phyloP scores from a whole-genome alignment of 2,329 filamentous ascomycete genomes.

The Phaeosphaeriaceae sp. region DNA sequence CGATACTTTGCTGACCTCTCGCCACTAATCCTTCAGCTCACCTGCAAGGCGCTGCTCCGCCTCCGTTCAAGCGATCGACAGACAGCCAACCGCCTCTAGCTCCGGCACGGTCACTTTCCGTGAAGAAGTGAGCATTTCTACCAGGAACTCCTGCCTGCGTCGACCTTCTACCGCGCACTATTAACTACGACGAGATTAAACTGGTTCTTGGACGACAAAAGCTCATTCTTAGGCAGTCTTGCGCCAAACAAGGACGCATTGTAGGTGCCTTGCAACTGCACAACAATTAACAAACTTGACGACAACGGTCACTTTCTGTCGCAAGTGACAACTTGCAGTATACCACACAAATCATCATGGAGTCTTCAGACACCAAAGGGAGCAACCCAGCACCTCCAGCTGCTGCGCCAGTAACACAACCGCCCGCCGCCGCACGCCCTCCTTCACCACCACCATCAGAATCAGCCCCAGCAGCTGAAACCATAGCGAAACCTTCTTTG shows the following conservation, averaged over 20 bases:
- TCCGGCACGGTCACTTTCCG: slow-evolving; percentile 27
- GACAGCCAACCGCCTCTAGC: slow-evolving; percentile 20
- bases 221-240: background rate
- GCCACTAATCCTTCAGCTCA: slow-evolving; percentile 10
- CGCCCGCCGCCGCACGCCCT: slow-evolving; percentile 20
- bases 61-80: slow-evolving; percentile 19
- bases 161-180: background rate
- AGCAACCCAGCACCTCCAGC: slow-evolving; percentile 14
- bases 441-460: slow-evolving; percentile 37
- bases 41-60: slow-evolving; percentile 17
- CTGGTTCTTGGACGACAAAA: background rate
- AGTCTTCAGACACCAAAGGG: slow-evolving; percentile 20
- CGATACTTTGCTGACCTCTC: background rate
- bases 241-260: background rate
- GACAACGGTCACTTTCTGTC: too few species aligned
- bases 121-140: slow-evolving; percentile 8
- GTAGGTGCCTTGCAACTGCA: too few species aligned
- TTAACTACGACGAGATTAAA: background rate
- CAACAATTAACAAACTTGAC: too few species aligned
- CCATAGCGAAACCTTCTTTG: slow-evolving; percentile 25
- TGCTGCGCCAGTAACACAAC: slow-evolving; percentile 11
- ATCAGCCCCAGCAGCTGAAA: slow-evolving; percentile 18
- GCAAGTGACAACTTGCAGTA: background rate
- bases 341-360: slow-evolving; percentile 18
- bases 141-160: background rate